Percentiles rank a stretch among this genome's conserved stretches.
Evolutionary conservation across 2,329 filamentous ascomycete genomes (phyloP).

Genomic region (Fusarium hostae): DNA sequence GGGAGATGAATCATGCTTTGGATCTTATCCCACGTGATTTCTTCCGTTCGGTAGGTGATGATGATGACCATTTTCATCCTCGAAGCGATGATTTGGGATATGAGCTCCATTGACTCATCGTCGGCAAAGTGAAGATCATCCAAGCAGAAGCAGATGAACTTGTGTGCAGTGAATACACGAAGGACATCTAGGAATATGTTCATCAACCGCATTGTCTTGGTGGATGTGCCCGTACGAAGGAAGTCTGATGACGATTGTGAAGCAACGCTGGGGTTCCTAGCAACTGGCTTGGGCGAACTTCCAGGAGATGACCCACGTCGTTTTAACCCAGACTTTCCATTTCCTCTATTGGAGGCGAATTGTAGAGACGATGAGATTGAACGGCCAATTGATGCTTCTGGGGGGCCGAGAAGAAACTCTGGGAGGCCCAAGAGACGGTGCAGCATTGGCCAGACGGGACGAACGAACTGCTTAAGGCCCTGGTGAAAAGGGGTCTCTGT

Average conservation of each 20-base stretch:
- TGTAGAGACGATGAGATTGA: conserved; percentile 53
- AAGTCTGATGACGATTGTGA: conserved; percentile 69
- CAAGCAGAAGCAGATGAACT: conserved; percentile 87
- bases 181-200: conserved; percentile 90
- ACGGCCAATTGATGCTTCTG: conserved; percentile 52
- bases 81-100: conserved; percentile 81
- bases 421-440: conserved; percentile 71
- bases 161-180: conserved; percentile 81
- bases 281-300: conserved; percentile 52
- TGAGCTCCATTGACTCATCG: conserved; percentile 84
- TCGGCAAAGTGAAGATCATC: conserved; percentile 94
- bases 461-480: conserved; percentile 69
- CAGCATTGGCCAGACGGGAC: conserved; percentile 72
- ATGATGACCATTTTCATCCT: conserved; percentile 86
- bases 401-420: conserved; percentile 73
- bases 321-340: conserved; percentile 49
- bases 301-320: conserved; percentile 63
- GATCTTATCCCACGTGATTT: conserved; percentile 67
- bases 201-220: conserved; percentile 79
- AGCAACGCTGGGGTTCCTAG: conserved; percentile 53
- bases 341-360: conserved; percentile 45
- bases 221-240: conserved; percentile 66
- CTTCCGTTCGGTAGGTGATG: conserved; percentile 78
- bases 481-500: conserved; percentile 73
- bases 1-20: conserved; percentile 64